Evolutionary conservation across 164 flowering plant genomes (phyloP), one percentile per base, ranked within the genome.

Genomic region (Liquidambar formosana): DNA sequence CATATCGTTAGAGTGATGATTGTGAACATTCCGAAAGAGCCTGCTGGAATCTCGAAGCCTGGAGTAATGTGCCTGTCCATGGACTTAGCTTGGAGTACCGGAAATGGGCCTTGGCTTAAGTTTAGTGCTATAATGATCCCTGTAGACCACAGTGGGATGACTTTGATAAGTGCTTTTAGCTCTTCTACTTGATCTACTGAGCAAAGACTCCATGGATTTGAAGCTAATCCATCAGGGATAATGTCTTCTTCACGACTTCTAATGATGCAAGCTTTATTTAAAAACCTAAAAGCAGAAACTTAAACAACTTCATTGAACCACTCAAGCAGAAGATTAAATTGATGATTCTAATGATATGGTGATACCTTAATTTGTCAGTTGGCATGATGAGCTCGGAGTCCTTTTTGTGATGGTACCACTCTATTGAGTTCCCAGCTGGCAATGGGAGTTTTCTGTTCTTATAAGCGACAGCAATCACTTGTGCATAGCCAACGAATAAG

Each of bases 261-360:
- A n/a, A 85, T 73, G 14, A 85, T 64, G 75, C 92, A 88, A 21
- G 89, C 92, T 63, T 81, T 85, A 61, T 85, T 88, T 69, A 88
- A 68, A 65, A 82, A 85, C 85, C 91, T 87, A 19, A 15, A 28
- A 45, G 26, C 47, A 63, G 1, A 60, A 68, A 15, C 45, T 12
- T 1, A 47, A 19, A n/a, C 54, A 47, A 51, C 47, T 0, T 44
- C 21, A 56, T 8, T n/a, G 21, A 49, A 5, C 57, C 6, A 49
- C n/a, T 38, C 4, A 51, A 27, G 21, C 12, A 57, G 56, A 21
- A 2, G 5, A 19, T 8, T 11, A 54, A 12, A 53, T 33, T 33
- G 15, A 52, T 14, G 21, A 66, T 27, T 9, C 21, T 3, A 8
- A 54, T 63, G 27, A 23, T 27, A 26, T 46, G 51, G 26, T 14